Evolutionary conservation across 305 asterid genomes (phyloP).

Genomic region (Fraxinus velutina): DNA sequence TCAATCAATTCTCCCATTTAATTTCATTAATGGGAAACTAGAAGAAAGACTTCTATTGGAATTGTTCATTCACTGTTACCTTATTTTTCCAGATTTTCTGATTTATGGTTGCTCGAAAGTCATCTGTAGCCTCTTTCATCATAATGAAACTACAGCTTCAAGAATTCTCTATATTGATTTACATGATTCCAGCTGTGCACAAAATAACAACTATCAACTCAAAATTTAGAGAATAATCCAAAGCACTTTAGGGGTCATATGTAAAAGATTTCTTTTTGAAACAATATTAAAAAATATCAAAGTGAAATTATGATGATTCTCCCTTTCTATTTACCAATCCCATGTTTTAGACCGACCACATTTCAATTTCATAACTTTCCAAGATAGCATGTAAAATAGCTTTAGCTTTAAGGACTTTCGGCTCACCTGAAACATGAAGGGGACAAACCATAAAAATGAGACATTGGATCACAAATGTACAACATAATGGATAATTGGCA

Average conservation of each 20-base stretch:
- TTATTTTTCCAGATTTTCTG: background rate
- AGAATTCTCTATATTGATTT: constrained; percentile 5
- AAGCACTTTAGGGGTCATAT: background rate
- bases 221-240: background rate
- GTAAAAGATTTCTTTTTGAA: background rate
- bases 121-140: background rate
- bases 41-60: background rate
- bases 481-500: background rate
- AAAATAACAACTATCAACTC: background rate
- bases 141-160: background rate
- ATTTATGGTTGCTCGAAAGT: background rate
- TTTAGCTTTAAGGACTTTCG: background rate
- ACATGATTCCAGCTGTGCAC: background rate
- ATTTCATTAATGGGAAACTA: background rate
- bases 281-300: background rate
- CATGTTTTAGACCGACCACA: background rate
- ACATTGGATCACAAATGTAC: background rate
- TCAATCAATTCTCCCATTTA: background rate
- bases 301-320: background rate
- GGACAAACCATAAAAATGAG: background rate
- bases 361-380: background rate
- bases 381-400: background rate
- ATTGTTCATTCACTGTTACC: background rate
- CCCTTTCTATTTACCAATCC: background rate
- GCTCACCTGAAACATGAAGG: background rate